Percentiles rank a stretch among this genome's conserved stretches.
Evolutionary conservation across 2,329 filamentous ascomycete species (phyloP).

Genomic region (Botryotinia narcissicola): DNA sequence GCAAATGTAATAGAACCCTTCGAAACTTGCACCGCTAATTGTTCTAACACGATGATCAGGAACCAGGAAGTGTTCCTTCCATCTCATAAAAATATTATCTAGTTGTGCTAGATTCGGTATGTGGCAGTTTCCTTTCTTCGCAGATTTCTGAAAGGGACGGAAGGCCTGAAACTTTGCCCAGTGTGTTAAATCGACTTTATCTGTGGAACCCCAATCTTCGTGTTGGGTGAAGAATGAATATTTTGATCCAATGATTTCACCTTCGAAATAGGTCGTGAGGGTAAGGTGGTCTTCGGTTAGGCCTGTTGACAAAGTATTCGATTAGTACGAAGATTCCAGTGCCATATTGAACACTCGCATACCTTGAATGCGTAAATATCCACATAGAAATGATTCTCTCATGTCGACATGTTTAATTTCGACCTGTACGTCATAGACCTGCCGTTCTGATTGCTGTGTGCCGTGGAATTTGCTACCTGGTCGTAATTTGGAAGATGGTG

Average conservation of each 20-base stretch:
- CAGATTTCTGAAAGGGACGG: conserved; percentile 65
- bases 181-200: conserved; percentile 88
- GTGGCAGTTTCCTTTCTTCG: conserved; percentile 57
- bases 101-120: conserved; percentile 70
- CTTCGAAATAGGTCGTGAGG: conserved; percentile 97
- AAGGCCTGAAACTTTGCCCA: conserved; percentile 91
- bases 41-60: conserved; percentile 90
- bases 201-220: conserved; percentile 84
- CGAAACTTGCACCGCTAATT: conserved; percentile 92
- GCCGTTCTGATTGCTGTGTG: conserved; percentile 88
- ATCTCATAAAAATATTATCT: conserved; percentile 96
- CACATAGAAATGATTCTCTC: conserved; percentile 89
- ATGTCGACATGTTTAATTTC: conserved; percentile 97
- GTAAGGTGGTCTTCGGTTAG: conserved; percentile 94
- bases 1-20: conserved; percentile 99
- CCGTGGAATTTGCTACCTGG: conserved; percentile 86
- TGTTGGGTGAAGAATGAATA: conserved; percentile 93
- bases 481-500: conserved; percentile 82
- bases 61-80: conserved; percentile 98
- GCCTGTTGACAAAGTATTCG: conserved; percentile 55
- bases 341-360: conserved; percentile 10
- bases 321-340: conserved; percentile 18
- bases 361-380: conserved; percentile 96
- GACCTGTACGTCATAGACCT: conserved; percentile 92
- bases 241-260: conserved; percentile 93